Percentiles rank a stretch among this genome's conserved stretches.
These are phyloP conservation scores for Arthrinium puccinioides DNA, from an alignment of 2,329 filamentous ascomycete genomes.

Conservation along the genomic window DNA sequence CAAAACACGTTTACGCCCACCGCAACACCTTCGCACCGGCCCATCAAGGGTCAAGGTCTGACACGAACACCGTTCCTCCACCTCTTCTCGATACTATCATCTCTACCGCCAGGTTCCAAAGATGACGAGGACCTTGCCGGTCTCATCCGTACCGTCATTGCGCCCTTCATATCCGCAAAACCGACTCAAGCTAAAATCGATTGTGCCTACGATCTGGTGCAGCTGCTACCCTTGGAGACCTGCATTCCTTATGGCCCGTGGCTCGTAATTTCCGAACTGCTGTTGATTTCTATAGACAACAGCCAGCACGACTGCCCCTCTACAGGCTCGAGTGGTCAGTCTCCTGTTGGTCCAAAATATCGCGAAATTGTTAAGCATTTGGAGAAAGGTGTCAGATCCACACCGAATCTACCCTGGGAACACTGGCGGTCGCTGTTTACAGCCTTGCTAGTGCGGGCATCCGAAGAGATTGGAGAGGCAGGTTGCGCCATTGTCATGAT, in stretches of 20 bases:
- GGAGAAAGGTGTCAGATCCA: constrained; percentile 47
- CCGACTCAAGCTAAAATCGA: constrained; percentile 34
- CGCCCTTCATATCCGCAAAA: constrained; percentile 46
- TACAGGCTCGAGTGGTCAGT: constrained; percentile 30
- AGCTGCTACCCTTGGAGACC: constrained; percentile 36
- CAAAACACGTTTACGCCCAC: constrained; percentile 54
- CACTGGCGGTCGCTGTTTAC: constrained; percentile 51
- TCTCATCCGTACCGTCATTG: constrained; percentile 44
- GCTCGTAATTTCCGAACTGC: constrained; percentile 40
- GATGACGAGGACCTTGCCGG: constrained; percentile 38
- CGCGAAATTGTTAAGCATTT: constrained; percentile 63
- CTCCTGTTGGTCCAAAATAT: constrained; percentile 59
- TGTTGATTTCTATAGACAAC: constrained; percentile 35
- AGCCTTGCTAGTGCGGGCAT: constrained; percentile 47
- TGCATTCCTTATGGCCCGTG: constrained; percentile 42
- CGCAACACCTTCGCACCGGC: constrained; percentile 58
- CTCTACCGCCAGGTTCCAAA: constrained; percentile 35
- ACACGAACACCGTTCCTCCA: constrained; percentile 58
- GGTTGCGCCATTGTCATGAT: constrained; percentile 60
- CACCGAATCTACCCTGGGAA: constrained; percentile 37
- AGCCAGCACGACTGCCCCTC: constrained; percentile 28
- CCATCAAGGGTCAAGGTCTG: constrained; percentile 40
- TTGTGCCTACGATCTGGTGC: constrained; percentile 43
- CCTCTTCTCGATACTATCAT: constrained; percentile 54
- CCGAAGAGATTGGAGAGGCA: constrained; percentile 58